Base-by-base conservation (phyloP, 2,329 filamentous ascomycete species). In the Colletotrichum lindemuthianum region DNA sequence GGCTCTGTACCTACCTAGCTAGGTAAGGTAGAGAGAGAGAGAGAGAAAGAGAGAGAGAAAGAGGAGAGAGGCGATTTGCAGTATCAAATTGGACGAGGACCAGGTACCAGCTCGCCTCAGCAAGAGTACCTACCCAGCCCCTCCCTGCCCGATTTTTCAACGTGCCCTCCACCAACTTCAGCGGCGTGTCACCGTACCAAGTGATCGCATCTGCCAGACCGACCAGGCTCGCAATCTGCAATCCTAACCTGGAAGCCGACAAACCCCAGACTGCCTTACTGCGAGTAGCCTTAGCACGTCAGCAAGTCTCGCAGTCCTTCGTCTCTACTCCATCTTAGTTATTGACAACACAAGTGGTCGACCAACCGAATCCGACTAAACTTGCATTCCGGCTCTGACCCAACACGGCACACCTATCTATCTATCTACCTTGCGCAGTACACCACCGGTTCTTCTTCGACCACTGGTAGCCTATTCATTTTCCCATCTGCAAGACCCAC, bases 401-500 rank as follows among this genome's bases (percentile, higher is more conserved):
- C 9, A 9, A 9, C 37, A 12, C 51, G 15, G 8, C 40, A n/a
- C 40, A 32, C 16, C 9, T 43, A 52, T n/a, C 48, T 32, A 15
- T n/a, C 47, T 16, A 34, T 16, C 43, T 41, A 52, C 33, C 51
- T 39, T 60, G 12, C 59, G 24, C 34, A 34, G 32, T 34, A 60
- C n/a, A 24, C 51, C 57, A 51, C 15, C 59, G 43, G 60, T 52
- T 51, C 43, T 58, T 45, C 48, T 15, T 34, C 41, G 47, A 49
- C 44, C 53, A 15, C 53, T 36, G 40, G 53, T 45, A 53, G 41
- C 12, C 50, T 13, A 11, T 52, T 56, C 51, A 12, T 54, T 48
- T 48, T 53, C 36, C 16, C 44, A 40, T n/a, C 51, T 40, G 34
- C 50, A 45, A 60, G 41, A 47, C 60, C 54, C 59, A 84, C 77